A percentile compares a stretch with the other conserved stretches of the same genome.
Conservation (phyloP, 148 eudicot species). For the Drosera capensis region DNA sequence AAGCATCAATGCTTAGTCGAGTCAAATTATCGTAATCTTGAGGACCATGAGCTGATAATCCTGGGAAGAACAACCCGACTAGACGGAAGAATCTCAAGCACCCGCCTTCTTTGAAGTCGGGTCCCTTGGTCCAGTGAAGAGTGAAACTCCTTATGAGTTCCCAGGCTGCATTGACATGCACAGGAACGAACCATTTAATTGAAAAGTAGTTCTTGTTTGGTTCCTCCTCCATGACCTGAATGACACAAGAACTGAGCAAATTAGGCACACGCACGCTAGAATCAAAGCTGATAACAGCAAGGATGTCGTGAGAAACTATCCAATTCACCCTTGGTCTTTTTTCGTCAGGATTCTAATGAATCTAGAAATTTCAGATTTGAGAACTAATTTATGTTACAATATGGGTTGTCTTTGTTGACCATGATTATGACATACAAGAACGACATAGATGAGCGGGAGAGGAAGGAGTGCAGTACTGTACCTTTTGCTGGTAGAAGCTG, state of each 20-base stretch:
- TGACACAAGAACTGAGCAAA: neutral
- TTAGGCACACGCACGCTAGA: neutral
- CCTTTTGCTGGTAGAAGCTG: slow-evolving; percentile 55
- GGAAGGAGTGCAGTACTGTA: neutral
- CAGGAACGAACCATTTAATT: slow-evolving; percentile 32
- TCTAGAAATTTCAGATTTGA: neutral
- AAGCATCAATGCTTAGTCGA: slow-evolving; percentile 30
- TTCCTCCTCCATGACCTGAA: slow-evolving; percentile 49
- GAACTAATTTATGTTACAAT: neutral
- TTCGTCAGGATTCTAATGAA: neutral
- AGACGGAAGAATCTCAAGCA: slow-evolving; percentile 25
- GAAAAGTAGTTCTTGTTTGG: slow-evolving; percentile 61
- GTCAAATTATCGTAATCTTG: slow-evolving; percentile 58
- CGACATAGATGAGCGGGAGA: neutral
- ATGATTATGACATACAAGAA: no score
- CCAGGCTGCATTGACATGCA: slow-evolving; percentile 52
- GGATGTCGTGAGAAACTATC: neutral
- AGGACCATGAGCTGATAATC: slow-evolving; percentile 67
- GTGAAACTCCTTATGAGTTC: slow-evolving; percentile 54
- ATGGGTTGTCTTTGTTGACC: no score
- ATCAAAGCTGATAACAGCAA: neutral
- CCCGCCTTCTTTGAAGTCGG: slow-evolving; percentile 54
- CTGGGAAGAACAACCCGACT: slow-evolving; percentile 45
- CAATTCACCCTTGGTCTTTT: no score
- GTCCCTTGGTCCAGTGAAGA: slow-evolving; percentile 31